Conservation (phyloP, 2,329 filamentous ascomycete genomes). For the Thielaviopsis punctulata region DNA sequence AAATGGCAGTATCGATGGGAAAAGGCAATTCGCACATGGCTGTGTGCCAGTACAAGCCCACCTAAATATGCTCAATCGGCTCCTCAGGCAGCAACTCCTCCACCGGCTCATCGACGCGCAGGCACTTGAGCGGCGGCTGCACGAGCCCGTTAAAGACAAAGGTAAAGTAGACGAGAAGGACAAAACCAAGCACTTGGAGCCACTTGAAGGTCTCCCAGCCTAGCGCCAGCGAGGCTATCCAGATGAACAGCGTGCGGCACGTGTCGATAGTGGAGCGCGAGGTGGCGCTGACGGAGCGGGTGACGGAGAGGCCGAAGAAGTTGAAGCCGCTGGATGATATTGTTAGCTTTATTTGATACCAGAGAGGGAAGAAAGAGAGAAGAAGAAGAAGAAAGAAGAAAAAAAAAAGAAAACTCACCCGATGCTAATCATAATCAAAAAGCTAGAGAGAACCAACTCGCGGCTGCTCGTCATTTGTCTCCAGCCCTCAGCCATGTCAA, state of each 20-base stretch:
- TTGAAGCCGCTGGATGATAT: constrained; percentile 66
- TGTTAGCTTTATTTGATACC: no score
- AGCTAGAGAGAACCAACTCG: constrained; percentile 55
- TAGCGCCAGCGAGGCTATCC: constrained; percentile 80
- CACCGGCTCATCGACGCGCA: constrained; percentile 36
- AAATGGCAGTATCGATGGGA: no score
- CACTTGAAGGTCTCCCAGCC: constrained; percentile 98
- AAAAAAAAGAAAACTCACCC: constrained; percentile 37
- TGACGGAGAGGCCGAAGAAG: constrained; percentile 93
- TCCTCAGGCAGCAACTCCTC: constrained; percentile 62
- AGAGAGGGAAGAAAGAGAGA: constrained; percentile 13
- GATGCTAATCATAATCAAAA: constrained; percentile 95
- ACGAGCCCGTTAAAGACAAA: constrained; percentile 93
- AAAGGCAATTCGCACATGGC: no score
- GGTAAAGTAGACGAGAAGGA: constrained; percentile 81
- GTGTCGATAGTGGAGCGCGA: constrained; percentile 94
- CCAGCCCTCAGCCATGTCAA: constrained; percentile 77
- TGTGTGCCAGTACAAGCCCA: no score
- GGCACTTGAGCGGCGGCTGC: constrained; percentile 58
- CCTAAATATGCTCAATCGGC: constrained; percentile 54
- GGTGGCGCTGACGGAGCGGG: constrained; percentile 74
- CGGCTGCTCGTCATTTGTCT: constrained; percentile 59
- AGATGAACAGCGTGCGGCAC: constrained; percentile 93
- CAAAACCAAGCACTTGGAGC: constrained; percentile 83
- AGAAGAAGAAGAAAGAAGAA: constrained; percentile 3